phyloP scores from a whole-genome alignment of 2,329 filamentous ascomycete species.

The Xylaria sp. region DNA sequence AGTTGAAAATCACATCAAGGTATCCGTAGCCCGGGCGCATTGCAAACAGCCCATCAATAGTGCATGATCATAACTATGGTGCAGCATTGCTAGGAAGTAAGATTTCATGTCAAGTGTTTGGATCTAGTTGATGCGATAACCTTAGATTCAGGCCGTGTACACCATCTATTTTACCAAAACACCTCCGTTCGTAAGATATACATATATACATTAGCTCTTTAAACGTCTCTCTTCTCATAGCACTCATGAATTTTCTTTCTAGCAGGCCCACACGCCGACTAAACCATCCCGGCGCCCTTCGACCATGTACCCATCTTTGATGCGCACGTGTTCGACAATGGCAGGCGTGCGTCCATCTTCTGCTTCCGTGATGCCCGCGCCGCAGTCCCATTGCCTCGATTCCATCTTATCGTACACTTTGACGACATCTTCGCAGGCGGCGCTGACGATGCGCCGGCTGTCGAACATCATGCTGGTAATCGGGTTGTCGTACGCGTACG shows the following conservation, averaged over 20 bases:
- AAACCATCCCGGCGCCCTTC: constrained; percentile 90
- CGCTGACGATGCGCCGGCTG: constrained; percentile 84
- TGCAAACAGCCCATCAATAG: too few relatives aligned
- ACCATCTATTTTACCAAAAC: background rate
- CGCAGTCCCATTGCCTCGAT: constrained; percentile 95
- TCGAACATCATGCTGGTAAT: constrained; percentile 99
- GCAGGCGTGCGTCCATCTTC: constrained; percentile 73
- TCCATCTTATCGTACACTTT: constrained; percentile 99
- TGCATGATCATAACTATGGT: too few relatives aligned
- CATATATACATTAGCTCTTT: constrained; percentile 14
- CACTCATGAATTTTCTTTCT: constrained; percentile 13
- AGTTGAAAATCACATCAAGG: background rate
- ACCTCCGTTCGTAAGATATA: background rate
- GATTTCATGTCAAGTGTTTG: background rate
- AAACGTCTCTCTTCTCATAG: too few relatives aligned
- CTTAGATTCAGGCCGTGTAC: background rate
- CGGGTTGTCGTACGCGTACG: constrained; percentile 92
- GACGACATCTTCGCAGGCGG: constrained; percentile 90
- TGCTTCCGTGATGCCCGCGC: constrained; percentile 78
- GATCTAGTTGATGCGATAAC: background rate
- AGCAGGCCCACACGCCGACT: constrained; percentile 81
- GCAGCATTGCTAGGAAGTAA: background rate
- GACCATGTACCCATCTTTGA: constrained; percentile 93
- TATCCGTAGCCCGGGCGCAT: too few relatives aligned
- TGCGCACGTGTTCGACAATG: constrained; percentile 84